Conservation (phyloP, 1,284 basidiomycete genomes). For the Pascua guehoae region DNA sequence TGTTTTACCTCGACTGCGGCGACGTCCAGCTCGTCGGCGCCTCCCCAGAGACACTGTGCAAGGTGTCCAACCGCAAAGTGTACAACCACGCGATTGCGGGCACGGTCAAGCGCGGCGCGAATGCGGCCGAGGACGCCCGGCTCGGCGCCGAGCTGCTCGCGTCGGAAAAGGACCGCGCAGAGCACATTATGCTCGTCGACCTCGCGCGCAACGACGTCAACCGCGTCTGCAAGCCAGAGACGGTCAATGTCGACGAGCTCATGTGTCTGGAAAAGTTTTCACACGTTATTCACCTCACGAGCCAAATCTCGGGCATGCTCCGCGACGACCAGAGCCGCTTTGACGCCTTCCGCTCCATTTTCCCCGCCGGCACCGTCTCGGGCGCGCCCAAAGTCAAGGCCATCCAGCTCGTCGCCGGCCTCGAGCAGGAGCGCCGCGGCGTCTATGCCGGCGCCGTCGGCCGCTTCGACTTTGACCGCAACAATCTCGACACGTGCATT, state of each 20-base stretch:
- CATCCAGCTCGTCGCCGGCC: conserved; percentile 82
- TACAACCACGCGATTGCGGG: conserved; percentile 98
- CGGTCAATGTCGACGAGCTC: conserved; percentile 92
- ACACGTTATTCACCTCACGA: conserved; percentile 97
- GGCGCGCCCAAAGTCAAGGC: conserved; percentile 99
- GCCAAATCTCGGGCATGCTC: conserved; percentile 84
- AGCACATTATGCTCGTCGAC: conserved; percentile 99
- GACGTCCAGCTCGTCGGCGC: conserved; percentile 92
- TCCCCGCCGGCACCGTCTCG: conserved; percentile 98
- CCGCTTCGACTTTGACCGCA: conserved; percentile 89
- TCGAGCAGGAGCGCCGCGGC: conserved; percentile 87
- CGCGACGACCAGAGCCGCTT: conserved; percentile 83
- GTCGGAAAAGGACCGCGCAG: conserved; percentile 92
- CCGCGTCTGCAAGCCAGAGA: conserved; percentile 89
- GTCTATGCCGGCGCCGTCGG: conserved; percentile 98
- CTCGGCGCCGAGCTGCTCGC: conserved; percentile 70
- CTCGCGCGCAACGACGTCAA: conserved; percentile 99
- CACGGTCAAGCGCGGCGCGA: conserved; percentile 83
- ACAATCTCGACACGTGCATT: conserved; percentile 98
- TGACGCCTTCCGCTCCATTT: conserved; percentile 98
- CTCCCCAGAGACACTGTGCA: conserved; percentile 95
- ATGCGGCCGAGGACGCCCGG: conserved; percentile 74
- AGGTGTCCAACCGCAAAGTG: conserved; percentile 86
- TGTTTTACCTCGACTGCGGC: conserved; percentile 96
- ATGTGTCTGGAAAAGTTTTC: conserved; percentile 95